phyloP scores from a whole-genome alignment of 495 filamentous ascomycete species.

The Hypoxylon fragiforme region DNA sequence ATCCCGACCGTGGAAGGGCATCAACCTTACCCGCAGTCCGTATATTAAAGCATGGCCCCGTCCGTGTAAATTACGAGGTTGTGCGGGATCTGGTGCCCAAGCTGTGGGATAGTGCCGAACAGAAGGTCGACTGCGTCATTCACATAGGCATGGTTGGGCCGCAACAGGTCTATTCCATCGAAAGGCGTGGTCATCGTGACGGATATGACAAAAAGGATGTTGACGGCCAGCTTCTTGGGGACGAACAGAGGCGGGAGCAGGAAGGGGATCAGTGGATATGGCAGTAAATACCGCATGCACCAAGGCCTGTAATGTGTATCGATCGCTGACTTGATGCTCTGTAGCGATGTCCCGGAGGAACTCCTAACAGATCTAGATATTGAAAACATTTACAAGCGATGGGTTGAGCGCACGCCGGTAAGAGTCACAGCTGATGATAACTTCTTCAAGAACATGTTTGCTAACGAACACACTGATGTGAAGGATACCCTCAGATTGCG shows the following conservation, averaged over 20 bases:
- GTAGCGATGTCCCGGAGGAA: slow-evolving; percentile 19
- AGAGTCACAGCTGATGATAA: slow-evolving; percentile 8
- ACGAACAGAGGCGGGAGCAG: slow-evolving; percentile 47
- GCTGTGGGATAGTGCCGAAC: slow-evolving; percentile 51
- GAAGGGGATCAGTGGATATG: slow-evolving; percentile 50
- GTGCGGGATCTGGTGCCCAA: slow-evolving; percentile 64
- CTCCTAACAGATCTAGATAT: slow-evolving; percentile 55
- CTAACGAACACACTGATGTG: not conserved
- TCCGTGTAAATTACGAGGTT: slow-evolving; percentile 70
- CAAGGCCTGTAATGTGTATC: not conserved
- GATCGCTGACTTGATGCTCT: not conserved
- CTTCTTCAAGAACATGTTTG: too few relatives aligned
- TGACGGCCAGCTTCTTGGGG: slow-evolving; percentile 58
- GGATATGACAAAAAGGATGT: slow-evolving; percentile 74
- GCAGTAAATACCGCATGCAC: slow-evolving; percentile 35
- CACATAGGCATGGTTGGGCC: slow-evolving; percentile 84
- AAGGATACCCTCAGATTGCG: slow-evolving; percentile 57
- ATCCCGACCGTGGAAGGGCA: slow-evolving; percentile 29
- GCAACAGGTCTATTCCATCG: slow-evolving; percentile 67
- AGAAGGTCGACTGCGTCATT: slow-evolving; percentile 64
- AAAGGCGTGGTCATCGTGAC: slow-evolving; percentile 71
- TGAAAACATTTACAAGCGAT: slow-evolving; percentile 58
- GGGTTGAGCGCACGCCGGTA: slow-evolving; percentile 53
- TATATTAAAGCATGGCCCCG: slow-evolving; percentile 64
- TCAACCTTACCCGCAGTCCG: slow-evolving; percentile 56